Evolutionary conservation across 225 moss, liverwort and hornwort species (phyloP).

Genomic region (Lunularia cruciata): DNA sequence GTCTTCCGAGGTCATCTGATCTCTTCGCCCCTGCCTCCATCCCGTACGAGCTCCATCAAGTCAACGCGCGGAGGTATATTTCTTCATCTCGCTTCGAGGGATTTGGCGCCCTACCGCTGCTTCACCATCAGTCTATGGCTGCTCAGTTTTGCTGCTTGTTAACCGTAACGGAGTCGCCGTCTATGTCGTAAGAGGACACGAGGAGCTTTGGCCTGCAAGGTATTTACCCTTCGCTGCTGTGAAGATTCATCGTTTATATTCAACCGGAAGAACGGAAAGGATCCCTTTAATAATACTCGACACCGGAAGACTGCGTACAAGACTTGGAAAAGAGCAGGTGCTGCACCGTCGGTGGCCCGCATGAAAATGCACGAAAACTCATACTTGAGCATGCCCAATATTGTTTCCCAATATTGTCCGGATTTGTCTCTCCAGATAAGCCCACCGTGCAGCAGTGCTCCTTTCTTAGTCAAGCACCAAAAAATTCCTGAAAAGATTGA

Average conservation of each 20-base stretch:
- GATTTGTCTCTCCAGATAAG: slow-evolving; percentile 90
- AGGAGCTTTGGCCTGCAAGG: slow-evolving; percentile 47
- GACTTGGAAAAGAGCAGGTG: slow-evolving; percentile 17
- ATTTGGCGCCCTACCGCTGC: slow-evolving; percentile 11
- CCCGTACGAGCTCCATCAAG: slow-evolving; percentile 12
- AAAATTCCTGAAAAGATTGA: slow-evolving; percentile 58
- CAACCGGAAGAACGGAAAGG: background rate
- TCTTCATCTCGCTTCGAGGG: slow-evolving; percentile 23
- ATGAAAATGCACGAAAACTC: slow-evolving; percentile 50
- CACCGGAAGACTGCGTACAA: slow-evolving; percentile 10
- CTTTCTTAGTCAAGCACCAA: slow-evolving; percentile 43
- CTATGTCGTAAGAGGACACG: slow-evolving; percentile 36
- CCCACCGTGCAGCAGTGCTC: slow-evolving; percentile 72
- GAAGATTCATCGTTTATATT: slow-evolving; percentile 4
- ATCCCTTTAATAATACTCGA: background rate
- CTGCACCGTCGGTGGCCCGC: slow-evolving; percentile 33
- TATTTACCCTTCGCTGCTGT: slow-evolving; percentile 10
- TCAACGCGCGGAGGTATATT: slow-evolving; percentile 15
- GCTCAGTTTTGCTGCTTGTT: slow-evolving; percentile 23
- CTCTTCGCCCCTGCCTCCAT: slow-evolving; percentile 38
- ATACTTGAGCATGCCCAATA: slow-evolving; percentile 60
- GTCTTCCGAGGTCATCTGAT: slow-evolving; percentile 64
- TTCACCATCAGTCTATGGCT: slow-evolving; percentile 42
- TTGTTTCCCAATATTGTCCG: slow-evolving; percentile 62
- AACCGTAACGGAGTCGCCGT: slow-evolving; percentile 35